phyloP scores from a whole-genome alignment of 2,329 filamentous ascomycete genomes.

The Hymenoscyphus scutula region DNA sequence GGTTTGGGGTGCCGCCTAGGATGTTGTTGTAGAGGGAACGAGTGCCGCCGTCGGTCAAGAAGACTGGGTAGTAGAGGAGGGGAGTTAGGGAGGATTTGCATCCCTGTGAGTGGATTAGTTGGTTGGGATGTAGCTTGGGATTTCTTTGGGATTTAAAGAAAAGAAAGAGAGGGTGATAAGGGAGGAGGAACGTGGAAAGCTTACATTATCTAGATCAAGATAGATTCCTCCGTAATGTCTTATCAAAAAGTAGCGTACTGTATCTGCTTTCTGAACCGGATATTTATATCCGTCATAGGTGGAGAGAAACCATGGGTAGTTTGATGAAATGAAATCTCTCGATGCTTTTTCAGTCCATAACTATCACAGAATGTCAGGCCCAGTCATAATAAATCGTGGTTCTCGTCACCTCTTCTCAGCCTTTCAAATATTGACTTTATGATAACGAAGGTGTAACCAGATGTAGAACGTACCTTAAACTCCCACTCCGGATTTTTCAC shows the following conservation, averaged over 20 bases:
- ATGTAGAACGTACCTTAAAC: conserved; percentile 61
- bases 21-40: conserved; percentile 57
- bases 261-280: conserved; percentile 69
- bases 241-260: conserved; percentile 72
- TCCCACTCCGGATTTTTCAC: conserved; percentile 69
- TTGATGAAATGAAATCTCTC: conserved; percentile 63
- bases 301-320: conserved; percentile 71
- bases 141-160: too few species aligned
- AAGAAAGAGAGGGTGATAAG: neutral
- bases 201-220: conserved; percentile 63
- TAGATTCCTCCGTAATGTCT: conserved; percentile 72
- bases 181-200: neutral
- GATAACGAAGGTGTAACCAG: too few species aligned
- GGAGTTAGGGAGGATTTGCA: conserved; percentile 66
- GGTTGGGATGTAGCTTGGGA: neutral
- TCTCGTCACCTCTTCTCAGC: too few species aligned
- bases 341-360: conserved; percentile 70
- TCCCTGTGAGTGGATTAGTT: conserved; percentile 45
- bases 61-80: conserved; percentile 65
- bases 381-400: too few species aligned
- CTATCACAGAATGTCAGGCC: conserved; percentile 38
- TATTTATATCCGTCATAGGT: conserved; percentile 69
- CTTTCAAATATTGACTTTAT: too few species aligned
- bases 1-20: conserved; percentile 64
- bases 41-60: conserved; percentile 52